Base-by-base conservation (phyloP, 2,329 filamentous ascomycete genomes). In the Monilinia laxa region DNA sequence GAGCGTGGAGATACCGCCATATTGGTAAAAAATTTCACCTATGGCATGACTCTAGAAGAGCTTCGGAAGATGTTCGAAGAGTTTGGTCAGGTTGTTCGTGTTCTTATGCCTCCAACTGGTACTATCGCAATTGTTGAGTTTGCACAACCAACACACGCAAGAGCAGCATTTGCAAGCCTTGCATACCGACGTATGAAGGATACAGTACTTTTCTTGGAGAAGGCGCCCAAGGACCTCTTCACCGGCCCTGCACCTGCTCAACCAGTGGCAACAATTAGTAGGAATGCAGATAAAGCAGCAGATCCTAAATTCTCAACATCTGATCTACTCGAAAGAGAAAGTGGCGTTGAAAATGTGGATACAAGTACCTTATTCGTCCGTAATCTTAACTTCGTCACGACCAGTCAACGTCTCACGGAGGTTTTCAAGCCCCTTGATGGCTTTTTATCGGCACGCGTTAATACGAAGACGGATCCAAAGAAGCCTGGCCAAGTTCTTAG, bases 61-160 rank as follows among this genome's bases (percentile, higher is more conserved):
- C 79, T 85, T n/a, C 76, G 81, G 42, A 80, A 82, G 60, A 78
- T 84, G 7, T 85, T 85, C 70, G 72, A 78, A 54, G 77, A 82
- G 56, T 92, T 91, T 76, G 95, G 95, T 31, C 86, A 90, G 66
- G 85, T 98, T 28, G 85, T 88, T 70, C 87, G 88, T 74, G 88
- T 98, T 63, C 81, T 99, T 69, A 96, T 99, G 88, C 95, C 95
- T 16, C 93, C 95, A 0, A 90, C 90, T 68, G 93, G 93, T 38
- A 96, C 93, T 64, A 96, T 97, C 75, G 95, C 95, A 38, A 94
- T 99, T 76, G 89, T 96, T 31, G 92, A 97, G 76, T 97, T 94
- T 76, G 84, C 86, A 3, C 89, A 93, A 73, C 82, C 91, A 10
- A 87, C 89, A 42, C 87, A 96, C 76, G 93, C 91, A 63, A 90